phyloP scores from a whole-genome alignment of 148 eudicot species.

The Persicaria maculosa region DNA sequence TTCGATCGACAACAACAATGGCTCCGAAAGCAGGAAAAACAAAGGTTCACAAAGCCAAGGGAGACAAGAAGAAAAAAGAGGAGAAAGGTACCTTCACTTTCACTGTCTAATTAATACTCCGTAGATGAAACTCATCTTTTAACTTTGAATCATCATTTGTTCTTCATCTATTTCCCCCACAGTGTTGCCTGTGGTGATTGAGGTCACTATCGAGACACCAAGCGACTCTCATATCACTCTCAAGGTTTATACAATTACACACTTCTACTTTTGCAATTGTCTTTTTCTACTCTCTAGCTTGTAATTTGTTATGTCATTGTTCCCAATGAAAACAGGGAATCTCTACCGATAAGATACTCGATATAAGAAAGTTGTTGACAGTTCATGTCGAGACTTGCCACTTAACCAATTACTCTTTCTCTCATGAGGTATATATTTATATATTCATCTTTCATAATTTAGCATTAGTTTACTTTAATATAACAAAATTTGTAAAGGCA shows the following conservation, averaged over 20 bases:
- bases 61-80: conserved; percentile 96
- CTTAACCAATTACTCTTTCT: conserved; percentile 69
- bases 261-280: neutral
- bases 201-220: conserved; percentile 47
- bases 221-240: conserved; percentile 58
- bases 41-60: conserved; percentile 79
- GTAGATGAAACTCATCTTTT: neutral
- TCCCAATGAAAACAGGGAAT: conserved; percentile 48
- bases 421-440: conserved; percentile 63
- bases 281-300: neutral
- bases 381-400: conserved; percentile 87
- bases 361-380: conserved; percentile 69
- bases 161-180: conserved; percentile 7
- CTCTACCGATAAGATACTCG: conserved; percentile 89
- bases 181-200: conserved; percentile 80
- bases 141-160: neutral
- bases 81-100: conserved; percentile 55
- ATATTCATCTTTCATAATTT: neutral
- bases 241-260: conserved; percentile 38
- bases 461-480: neutral
- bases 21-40: conserved; percentile 85
- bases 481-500: neutral
- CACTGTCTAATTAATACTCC: neutral
- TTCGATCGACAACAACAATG: conserved; percentile 24
- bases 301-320: neutral